phyloP scores from a whole-genome alignment of 768 basidiomycete genomes.

The Tylopilus rubrobrunneus region DNA sequence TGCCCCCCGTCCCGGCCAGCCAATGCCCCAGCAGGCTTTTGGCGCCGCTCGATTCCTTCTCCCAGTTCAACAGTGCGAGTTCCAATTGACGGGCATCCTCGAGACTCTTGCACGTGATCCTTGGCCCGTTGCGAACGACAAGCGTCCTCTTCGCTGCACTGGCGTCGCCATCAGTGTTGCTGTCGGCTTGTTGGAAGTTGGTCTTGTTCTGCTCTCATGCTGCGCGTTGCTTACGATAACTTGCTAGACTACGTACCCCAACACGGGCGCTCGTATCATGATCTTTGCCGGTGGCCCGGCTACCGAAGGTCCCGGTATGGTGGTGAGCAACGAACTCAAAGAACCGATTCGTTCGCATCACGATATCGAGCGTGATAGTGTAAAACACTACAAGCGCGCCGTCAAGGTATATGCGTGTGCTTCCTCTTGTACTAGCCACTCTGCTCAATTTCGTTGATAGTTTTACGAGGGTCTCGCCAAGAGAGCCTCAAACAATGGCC shows the following conservation, averaged over 20 bases:
- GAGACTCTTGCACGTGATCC: conserved; percentile 87
- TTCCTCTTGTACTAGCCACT: not conserved
- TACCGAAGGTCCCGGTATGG: conserved; percentile 96
- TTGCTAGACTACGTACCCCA: conserved; percentile 78
- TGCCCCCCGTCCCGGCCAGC: conserved; percentile 82
- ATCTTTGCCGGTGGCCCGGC: conserved; percentile 92
- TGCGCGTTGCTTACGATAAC: not conserved
- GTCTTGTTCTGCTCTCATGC: conserved; percentile 6
- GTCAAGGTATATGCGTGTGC: conserved; percentile 62
- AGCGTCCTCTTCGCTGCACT: conserved; percentile 88
- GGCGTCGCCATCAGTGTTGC: conserved; percentile 94
- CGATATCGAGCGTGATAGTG: conserved; percentile 95
- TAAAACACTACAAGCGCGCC: conserved; percentile 96
- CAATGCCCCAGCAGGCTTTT: conserved; percentile 72
- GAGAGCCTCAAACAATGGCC: conserved; percentile 90
- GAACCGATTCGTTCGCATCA: conserved; percentile 98
- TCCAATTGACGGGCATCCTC: conserved; percentile 90
- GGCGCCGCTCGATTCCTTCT: conserved; percentile 90
- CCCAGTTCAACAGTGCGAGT: conserved; percentile 90
- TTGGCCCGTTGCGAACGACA: conserved; percentile 96
- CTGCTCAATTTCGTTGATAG: conserved; percentile 38
- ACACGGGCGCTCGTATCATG: conserved; percentile 96
- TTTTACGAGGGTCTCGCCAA: conserved; percentile 95
- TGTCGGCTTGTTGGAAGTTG: conserved; percentile 83
- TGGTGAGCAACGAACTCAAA: conserved; percentile 91